A percentile compares a stretch with the other conserved stretches of the same genome.
These are phyloP conservation scores for Incumbomyces delicatus DNA, from an alignment of 2,329 filamentous ascomycete genomes.

Conservation along the genomic window DNA sequence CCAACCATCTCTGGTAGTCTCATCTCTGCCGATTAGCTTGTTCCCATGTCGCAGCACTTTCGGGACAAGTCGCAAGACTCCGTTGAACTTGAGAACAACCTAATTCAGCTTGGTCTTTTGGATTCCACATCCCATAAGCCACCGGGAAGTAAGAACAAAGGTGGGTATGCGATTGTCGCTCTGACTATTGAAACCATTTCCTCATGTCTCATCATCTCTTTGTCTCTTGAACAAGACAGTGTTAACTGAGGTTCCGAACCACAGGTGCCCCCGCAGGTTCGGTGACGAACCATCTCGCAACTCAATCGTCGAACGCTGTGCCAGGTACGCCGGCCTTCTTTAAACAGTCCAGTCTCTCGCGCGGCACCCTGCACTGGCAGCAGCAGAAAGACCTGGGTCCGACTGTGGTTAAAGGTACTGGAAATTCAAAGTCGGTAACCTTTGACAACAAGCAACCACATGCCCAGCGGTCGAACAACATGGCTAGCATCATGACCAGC, in stretches of 20 bases:
- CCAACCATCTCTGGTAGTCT: neutral
- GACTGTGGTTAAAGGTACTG: neutral
- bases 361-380: slow-evolving; percentile 11
- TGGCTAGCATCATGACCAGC: slow-evolving; percentile 59
- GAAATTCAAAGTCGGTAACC: neutral
- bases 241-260: neutral
- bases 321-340: slow-evolving; percentile 5
- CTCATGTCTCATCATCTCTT: slow-evolving; percentile 1
- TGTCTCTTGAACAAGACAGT: slow-evolving; percentile 1
- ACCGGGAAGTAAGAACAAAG: slow-evolving; percentile 6
- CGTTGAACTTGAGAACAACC: slow-evolving; percentile 17
- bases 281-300: neutral
- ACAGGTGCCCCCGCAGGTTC: neutral
- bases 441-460: neutral
- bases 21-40: neutral
- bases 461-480: slow-evolving; percentile 22
- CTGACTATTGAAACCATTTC: neutral
- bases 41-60: slow-evolving; percentile 20
- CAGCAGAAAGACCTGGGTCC: neutral
- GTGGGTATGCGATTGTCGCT: slow-evolving; percentile 4
- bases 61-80: slow-evolving; percentile 13
- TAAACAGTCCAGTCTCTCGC: slow-evolving; percentile 19
- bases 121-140: slow-evolving; percentile 9
- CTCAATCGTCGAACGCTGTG: neutral
- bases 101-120: slow-evolving; percentile 21